Evolutionary conservation across 2,329 filamentous ascomycete species (phyloP).

Genomic region (Phialemonium atrogriseum): DNA sequence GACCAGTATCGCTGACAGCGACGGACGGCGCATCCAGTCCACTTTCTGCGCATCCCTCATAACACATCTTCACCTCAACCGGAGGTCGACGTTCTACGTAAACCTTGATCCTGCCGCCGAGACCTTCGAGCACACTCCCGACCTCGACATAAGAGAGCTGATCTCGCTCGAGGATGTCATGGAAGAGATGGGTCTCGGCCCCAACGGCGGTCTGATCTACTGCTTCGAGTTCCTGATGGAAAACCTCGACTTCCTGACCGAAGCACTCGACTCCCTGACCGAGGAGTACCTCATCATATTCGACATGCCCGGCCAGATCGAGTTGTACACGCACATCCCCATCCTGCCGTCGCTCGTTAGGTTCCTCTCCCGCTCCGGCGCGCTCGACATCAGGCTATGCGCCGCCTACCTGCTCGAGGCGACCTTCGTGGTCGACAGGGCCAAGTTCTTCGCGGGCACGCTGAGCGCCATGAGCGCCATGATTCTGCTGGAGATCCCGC

Average conservation of each 20-base stretch:
- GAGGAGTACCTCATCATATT: conserved; percentile 97
- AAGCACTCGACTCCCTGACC: conserved; percentile 74
- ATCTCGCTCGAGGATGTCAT: conserved; percentile 93
- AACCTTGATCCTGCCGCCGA: conserved; percentile 97
- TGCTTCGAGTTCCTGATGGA: conserved; percentile 95
- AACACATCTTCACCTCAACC: conserved; percentile 82
- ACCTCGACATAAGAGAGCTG: conserved; percentile 91
- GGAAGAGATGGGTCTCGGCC: conserved; percentile 86
- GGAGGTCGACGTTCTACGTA: conserved; percentile 93
- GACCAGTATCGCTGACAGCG: background rate
- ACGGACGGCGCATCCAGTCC: no score
- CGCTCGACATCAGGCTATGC: conserved; percentile 83
- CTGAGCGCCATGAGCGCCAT: conserved; percentile 97
- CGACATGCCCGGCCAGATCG: conserved; percentile 98
- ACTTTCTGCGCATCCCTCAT: conserved; percentile 94
- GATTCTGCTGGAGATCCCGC: conserved; percentile 96
- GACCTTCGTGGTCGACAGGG: conserved; percentile 89
- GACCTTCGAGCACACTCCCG: conserved; percentile 81
- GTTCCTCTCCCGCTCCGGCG: conserved; percentile 69
- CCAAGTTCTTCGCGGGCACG: conserved; percentile 96
- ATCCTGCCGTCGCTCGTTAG: conserved; percentile 79
- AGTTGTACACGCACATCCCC: conserved; percentile 95
- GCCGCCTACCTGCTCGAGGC: conserved; percentile 92
- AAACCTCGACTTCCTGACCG: conserved; percentile 85
- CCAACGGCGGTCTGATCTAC: conserved; percentile 89